phyloP scores from a whole-genome alignment of 2,329 filamentous ascomycete species.

The Orbilia ellipsospora region DNA sequence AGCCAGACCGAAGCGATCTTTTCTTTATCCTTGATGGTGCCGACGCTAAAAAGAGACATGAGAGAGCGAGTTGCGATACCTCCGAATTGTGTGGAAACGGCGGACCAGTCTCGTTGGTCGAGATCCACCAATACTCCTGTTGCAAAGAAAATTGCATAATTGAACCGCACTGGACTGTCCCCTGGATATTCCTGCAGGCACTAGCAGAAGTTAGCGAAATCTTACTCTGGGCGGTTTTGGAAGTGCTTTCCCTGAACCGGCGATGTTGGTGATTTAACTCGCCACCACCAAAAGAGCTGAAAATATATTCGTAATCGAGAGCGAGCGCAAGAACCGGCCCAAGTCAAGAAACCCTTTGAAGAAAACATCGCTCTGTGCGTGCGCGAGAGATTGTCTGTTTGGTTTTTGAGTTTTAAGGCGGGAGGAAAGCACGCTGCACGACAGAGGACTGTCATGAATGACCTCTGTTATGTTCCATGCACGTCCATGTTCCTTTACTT shows the following conservation, averaged over 20 bases:
- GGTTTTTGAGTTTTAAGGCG: background rate
- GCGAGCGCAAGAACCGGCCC: too few relatives aligned
- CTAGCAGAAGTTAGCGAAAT: slow-evolving; percentile 18
- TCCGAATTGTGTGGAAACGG: slow-evolving; percentile 21
- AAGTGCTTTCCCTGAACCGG: slow-evolving; percentile 51
- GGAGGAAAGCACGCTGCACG: background rate
- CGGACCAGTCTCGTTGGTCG: slow-evolving; percentile 10
- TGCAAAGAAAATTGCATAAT: slow-evolving; percentile 17
- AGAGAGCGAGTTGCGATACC: slow-evolving; percentile 28
- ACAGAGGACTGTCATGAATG: slow-evolving; percentile 9
- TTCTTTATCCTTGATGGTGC: background rate
- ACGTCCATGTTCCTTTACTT: slow-evolving; percentile 38
- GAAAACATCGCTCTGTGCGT: too few relatives aligned
- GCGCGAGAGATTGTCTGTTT: background rate
- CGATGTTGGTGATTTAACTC: slow-evolving; percentile 26
- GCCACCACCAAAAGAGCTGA: too few relatives aligned
- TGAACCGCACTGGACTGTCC: slow-evolving; percentile 33
- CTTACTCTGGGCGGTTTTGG: slow-evolving; percentile 18
- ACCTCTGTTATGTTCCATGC: slow-evolving; percentile 4
- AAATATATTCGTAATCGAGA: too few relatives aligned
- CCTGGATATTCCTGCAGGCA: slow-evolving; percentile 28
- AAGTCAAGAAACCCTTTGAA: too few relatives aligned
- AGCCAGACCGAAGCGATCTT: too few relatives aligned
- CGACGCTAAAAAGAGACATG: background rate
- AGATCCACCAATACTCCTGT: slow-evolving; percentile 38